Conservation (phyloP, 2,329 filamentous ascomycete genomes). For the Ophidiomyces ophidiicola region DNA sequence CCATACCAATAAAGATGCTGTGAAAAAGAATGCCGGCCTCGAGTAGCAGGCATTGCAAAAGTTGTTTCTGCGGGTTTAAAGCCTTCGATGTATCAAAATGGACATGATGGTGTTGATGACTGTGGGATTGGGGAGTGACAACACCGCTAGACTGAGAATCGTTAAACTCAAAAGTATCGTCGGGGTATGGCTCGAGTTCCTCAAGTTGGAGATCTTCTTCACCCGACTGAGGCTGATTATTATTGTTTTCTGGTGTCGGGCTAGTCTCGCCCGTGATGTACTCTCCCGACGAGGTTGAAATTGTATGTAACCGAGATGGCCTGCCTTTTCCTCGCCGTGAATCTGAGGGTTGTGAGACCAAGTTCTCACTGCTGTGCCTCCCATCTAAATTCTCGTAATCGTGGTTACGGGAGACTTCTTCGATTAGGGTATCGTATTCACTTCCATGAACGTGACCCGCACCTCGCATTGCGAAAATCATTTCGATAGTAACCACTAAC, state of each 20-base stretch:
- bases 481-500: slow-evolving; percentile 72
- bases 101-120: slow-evolving; percentile 10
- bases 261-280: slow-evolving; percentile 16
- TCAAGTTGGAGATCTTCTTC: slow-evolving; percentile 50
- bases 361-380: slow-evolving; percentile 13
- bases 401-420: slow-evolving; percentile 13
- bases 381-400: slow-evolving; percentile 5
- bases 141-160: slow-evolving; percentile 1
- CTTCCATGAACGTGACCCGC: slow-evolving; percentile 47
- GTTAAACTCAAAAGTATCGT: slow-evolving; percentile 14
- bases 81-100: slow-evolving; percentile 14
- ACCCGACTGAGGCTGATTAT: slow-evolving; percentile 36
- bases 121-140: background rate
- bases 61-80: slow-evolving; percentile 43
- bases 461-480: slow-evolving; percentile 66
- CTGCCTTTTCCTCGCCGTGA: background rate
- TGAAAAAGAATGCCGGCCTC: slow-evolving; percentile 79
- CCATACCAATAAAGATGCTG: slow-evolving; percentile 78
- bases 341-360: background rate
- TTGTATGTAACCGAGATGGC: background rate
- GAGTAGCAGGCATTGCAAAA: slow-evolving; percentile 66
- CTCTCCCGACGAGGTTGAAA: slow-evolving; percentile 11
- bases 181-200: slow-evolving; percentile 34
- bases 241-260: slow-evolving; percentile 13
- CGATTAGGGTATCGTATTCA: slow-evolving; percentile 39